Conservation (phyloP, 768 basidiomycete species). For the Panaeolus cyanescens region DNA sequence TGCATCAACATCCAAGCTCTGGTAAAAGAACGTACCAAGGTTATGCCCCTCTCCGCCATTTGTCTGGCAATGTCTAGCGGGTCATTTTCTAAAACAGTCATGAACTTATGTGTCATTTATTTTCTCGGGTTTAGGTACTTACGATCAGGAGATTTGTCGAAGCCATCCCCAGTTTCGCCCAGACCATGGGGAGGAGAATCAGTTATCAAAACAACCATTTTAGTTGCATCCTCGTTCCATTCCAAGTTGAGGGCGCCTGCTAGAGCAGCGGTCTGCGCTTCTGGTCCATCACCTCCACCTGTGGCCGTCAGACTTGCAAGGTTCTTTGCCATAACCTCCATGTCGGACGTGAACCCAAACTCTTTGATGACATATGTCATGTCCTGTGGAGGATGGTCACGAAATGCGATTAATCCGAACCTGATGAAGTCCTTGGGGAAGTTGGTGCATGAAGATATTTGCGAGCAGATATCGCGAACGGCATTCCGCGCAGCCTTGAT, state of each 20-base stretch:
- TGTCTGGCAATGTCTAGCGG: slow-evolving; percentile 31
- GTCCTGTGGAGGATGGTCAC: slow-evolving; percentile 62
- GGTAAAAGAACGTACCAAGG: slow-evolving; percentile 38
- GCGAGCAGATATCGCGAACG: slow-evolving; percentile 51
- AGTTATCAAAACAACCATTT: slow-evolving; percentile 60
- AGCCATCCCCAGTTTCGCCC: slow-evolving; percentile 53
- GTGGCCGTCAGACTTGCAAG: slow-evolving; percentile 41
- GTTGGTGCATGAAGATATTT: slow-evolving; percentile 49
- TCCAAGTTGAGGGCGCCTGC: slow-evolving; percentile 46
- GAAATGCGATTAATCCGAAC: slow-evolving; percentile 55
- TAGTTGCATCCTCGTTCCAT: slow-evolving; percentile 51
- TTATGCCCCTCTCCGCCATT: slow-evolving; percentile 56
- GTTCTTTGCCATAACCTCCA: slow-evolving; percentile 41
- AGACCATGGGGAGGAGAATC: slow-evolving; percentile 65
- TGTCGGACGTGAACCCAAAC: slow-evolving; percentile 51
- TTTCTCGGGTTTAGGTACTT: slow-evolving; percentile 5
- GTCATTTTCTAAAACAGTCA: slow-evolving; percentile 23
- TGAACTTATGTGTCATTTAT: not conserved
- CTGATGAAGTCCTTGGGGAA: slow-evolving; percentile 43
- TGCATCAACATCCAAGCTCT: not conserved
- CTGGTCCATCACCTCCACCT: slow-evolving; percentile 57
- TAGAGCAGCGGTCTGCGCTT: slow-evolving; percentile 58
- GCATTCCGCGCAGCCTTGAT: slow-evolving; percentile 47
- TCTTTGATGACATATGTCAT: slow-evolving; percentile 49
- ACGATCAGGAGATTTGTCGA: slow-evolving; percentile 29